Base-by-base conservation (phyloP, 257 asterid genomes). In the Paraleonurus japonicus region DNA sequence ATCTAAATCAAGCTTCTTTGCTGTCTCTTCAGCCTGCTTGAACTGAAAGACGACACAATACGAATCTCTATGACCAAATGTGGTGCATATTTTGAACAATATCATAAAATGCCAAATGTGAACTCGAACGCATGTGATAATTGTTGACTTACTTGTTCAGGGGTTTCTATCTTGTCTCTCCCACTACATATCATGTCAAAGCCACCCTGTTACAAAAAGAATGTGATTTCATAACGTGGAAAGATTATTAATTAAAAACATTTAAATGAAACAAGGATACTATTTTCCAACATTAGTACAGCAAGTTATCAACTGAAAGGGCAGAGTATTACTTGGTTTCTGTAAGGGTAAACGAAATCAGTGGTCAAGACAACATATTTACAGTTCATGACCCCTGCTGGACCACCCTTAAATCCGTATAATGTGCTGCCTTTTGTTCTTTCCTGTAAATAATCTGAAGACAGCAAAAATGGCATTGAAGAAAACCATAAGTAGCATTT, bases 81-180 rank as follows among this genome's bases (percentile, higher is more conserved):
- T 6, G 7, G 20, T 35, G 53, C 54, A 54, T 7, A 11, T 15
- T 32, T 20, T 35, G 22, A 27, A 45, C 4, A 12, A 4, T 45
- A 26, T 45, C 71, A 27, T 16, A 65, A 43, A n/a, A 16, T 17
- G 28, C 26, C 32, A 28, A 16, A 28, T 67, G 23, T 28, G 9
- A 41, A 59, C 0, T 17, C 12, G 20, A 61, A 48, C 11, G 22
- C 16, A 77, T 10, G 50, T 15, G 62, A 65, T 19, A 70, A n/a
- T 8, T 12, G 67, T n/a, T 57, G n/a, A 15, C 75, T 16, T 65
- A 89, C 96, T 85, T 89, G 96, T 53, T 89, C 95, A 70, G 95
- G 96, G 70, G 92, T 89, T 79, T 89, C 96, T 76, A 89, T 89
- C 84, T 87, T 89, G 88, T 89, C 96, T 81, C 96, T 81, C 58